A percentile compares a stretch with the other conserved stretches of the same genome.
These are phyloP conservation scores for Ormosia emarginata DNA, from an alignment of 306 rosid species.

Conservation along the genomic window DNA sequence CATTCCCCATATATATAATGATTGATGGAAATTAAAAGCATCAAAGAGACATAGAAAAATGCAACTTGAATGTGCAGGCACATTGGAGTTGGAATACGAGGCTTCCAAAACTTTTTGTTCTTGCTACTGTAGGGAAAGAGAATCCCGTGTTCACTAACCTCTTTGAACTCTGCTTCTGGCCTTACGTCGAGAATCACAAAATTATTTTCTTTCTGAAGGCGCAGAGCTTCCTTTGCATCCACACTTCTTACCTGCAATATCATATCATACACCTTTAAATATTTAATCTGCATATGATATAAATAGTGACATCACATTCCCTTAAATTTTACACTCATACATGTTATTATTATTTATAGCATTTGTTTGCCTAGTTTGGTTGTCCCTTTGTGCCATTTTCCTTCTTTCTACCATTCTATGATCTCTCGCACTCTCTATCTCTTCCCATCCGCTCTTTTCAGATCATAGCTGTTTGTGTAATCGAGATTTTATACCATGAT, in stretches of 20 bases:
- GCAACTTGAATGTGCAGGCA: slow-evolving; percentile 7
- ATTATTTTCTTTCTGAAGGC: slow-evolving; percentile 93
- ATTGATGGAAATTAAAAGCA: neutral
- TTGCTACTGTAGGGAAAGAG: too few relatives aligned
- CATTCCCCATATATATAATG: neutral
- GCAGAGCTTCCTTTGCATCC: slow-evolving; percentile 85
- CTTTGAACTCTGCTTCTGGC: slow-evolving; percentile 94
- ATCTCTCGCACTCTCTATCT: neutral
- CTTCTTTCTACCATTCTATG: neutral
- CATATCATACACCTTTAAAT: neutral
- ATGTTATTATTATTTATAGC: neutral
- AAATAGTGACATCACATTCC: neutral
- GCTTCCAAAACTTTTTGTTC: neutral
- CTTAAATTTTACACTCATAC: neutral
- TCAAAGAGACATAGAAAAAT: neutral
- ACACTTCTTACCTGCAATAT: slow-evolving; percentile 82
- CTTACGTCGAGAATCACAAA: slow-evolving; percentile 94
- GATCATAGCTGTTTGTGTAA: neutral
- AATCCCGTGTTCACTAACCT: slow-evolving; percentile 44
- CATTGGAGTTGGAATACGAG: neutral
- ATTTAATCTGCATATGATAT: neutral
- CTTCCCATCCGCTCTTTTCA: neutral
- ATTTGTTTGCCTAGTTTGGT: neutral
- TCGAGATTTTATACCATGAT: neutral
- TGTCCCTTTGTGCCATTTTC: neutral